Conservation (phyloP, 768 basidiomycete genomes). For the Boletus eberwhitei region DNA sequence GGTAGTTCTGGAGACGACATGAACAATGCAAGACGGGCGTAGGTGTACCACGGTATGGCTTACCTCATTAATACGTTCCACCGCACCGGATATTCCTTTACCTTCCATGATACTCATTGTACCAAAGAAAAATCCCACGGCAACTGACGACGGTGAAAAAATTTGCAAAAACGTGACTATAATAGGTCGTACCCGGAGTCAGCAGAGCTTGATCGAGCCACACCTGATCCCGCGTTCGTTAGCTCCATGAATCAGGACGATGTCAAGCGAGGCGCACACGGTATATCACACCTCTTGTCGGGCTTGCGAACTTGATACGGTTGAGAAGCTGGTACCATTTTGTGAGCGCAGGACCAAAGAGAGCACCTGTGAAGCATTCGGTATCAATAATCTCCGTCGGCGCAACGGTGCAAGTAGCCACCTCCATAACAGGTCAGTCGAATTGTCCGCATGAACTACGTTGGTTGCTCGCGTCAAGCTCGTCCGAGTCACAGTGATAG, state of each 20-base stretch:
- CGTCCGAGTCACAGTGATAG: neutral
- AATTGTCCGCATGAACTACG: slow-evolving; percentile 56
- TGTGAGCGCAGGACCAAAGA: slow-evolving; percentile 81
- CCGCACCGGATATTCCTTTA: slow-evolving; percentile 51
- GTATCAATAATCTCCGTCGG: neutral
- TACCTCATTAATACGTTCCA: slow-evolving; percentile 42
- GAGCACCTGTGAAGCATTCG: slow-evolving; percentile 39
- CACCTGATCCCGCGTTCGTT: slow-evolving; percentile 43
- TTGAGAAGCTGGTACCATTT: slow-evolving; percentile 79
- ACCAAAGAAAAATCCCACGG: slow-evolving; percentile 59
- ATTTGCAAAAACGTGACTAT: slow-evolving; percentile 2
- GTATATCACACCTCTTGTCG: slow-evolving; percentile 55
- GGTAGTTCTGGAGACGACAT: slow-evolving; percentile 51
- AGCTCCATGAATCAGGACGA: neutral
- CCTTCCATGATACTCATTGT: slow-evolving; percentile 82
- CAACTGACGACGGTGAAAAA: slow-evolving; percentile 28
- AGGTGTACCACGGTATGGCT: neutral
- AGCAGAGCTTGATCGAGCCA: slow-evolving; percentile 79
- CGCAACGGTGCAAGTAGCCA: slow-evolving; percentile 12
- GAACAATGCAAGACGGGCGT: neutral
- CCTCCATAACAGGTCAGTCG: slow-evolving; percentile 75
- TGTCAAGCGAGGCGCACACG: slow-evolving; percentile 42
- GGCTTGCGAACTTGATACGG: slow-evolving; percentile 62
- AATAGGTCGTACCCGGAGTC: slow-evolving; percentile 52
- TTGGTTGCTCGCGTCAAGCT: neutral